Percentiles rank a stretch among this genome's conserved stretches.
phyloP scores from a whole-genome alignment of 1,284 basidiomycete species.

The Sanghuangporus weigelae region DNA sequence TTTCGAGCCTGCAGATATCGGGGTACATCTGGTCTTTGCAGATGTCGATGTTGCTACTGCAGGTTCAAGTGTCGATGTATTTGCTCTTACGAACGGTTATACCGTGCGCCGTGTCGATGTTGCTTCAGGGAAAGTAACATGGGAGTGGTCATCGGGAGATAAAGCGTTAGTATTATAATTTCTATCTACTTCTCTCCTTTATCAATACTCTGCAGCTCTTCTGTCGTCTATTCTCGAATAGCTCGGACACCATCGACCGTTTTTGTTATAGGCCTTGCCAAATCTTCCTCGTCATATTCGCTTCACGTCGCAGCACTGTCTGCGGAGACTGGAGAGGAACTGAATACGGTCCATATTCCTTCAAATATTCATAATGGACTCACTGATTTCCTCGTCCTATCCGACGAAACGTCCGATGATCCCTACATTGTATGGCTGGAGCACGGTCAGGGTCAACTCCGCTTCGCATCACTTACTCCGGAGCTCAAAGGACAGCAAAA shows the following conservation, averaged over 20 bases:
- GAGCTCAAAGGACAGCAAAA: constrained; percentile 45
- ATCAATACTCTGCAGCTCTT: constrained; percentile 40
- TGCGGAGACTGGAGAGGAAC: constrained; percentile 47
- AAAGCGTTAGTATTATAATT: constrained; percentile 43
- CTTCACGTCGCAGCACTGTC: constrained; percentile 61
- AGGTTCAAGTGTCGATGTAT: constrained; percentile 37
- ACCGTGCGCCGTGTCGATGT: constrained; percentile 45
- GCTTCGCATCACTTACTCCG: constrained; percentile 48
- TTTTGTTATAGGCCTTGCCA: constrained; percentile 66
- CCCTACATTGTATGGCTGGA: constrained; percentile 67
- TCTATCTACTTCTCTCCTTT: background rate
- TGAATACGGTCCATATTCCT: constrained; percentile 50
- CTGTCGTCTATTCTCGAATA: constrained; percentile 60
- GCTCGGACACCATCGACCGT: constrained; percentile 46
- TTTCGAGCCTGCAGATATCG: constrained; percentile 46
- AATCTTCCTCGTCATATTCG: constrained; percentile 57
- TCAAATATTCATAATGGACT: constrained; percentile 49
- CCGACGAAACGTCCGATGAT: constrained; percentile 21
- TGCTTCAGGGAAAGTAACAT: constrained; percentile 44
- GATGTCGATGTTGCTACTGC: constrained; percentile 21
- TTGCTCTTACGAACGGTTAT: constrained; percentile 57
- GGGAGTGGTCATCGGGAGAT: constrained; percentile 64
- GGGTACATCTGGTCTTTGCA: constrained; percentile 36
- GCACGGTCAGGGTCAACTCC: constrained; percentile 38
- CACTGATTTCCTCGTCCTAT: constrained; percentile 38